Base-by-base conservation (phyloP, 2,329 filamentous ascomycete genomes). In the Alternaria consortialis region DNA sequence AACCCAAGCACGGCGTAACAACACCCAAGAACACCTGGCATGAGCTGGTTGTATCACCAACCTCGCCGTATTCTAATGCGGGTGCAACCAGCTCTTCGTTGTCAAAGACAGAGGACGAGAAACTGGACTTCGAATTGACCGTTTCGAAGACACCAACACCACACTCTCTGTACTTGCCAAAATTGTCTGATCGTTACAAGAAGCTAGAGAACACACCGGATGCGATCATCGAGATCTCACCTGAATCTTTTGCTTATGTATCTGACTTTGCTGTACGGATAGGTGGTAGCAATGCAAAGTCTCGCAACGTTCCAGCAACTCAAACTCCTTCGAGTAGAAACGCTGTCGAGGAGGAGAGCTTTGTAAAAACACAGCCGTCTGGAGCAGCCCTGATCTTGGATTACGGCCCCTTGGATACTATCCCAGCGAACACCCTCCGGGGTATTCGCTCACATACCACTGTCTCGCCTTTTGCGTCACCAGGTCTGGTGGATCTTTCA, bases 351-450 rank as follows among this genome's bases (percentile, higher is more conserved):
- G 43, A 66, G 36, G 56, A 64, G 1, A 27, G 59, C 2, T 72
- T 83, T 6, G 81, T 84, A 0, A 94, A 92, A 74, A 68, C 83
- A 0, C 76, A 75, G 1, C 88, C 94, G 1, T 90, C 89, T 0
- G 95, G 95, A 51, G 95, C 94, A 8, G 95, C 94, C 1, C 84
- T 99, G n/a, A 92, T 99, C 69, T 88, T 99, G 46, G 95, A 99
- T 81, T 99, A 99, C 80, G 95, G 95, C 17, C 91, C 94, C 5
- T 80, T 88, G 3, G 84, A 88, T 59, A 91, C 87, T 0, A 89
- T 99, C 50, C 95, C 95, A 3, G 84, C 91, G 62, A 97, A 97
- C 83, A 96, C 93, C 0, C 85, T 99, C 23, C 91, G 95, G 32
- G 95, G 95, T 23, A 98, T 99, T 77, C 87, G 89, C 36, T 83